phyloP scores from a whole-genome alignment of 345 rosid genomes.

The Salix viminalis region DNA sequence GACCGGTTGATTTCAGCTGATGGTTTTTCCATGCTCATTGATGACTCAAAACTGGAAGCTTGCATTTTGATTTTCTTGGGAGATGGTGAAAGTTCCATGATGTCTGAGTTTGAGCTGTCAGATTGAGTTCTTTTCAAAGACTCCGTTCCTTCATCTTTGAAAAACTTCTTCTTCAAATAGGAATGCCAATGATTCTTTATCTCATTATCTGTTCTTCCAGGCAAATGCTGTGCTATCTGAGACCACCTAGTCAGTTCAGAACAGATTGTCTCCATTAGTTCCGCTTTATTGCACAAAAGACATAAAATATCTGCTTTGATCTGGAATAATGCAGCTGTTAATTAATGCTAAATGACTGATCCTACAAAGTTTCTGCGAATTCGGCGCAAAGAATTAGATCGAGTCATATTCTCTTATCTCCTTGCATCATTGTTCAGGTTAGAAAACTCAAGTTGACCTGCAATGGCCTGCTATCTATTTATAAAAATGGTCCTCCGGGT shows the following conservation, averaged over 20 bases:
- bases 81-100: conserved; percentile 4
- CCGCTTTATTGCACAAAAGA: background rate
- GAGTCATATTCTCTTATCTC: background rate
- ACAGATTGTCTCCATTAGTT: background rate
- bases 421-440: background rate
- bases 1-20: conserved; percentile 15
- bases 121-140: background rate
- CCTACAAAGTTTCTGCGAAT: background rate
- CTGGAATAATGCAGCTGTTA: background rate
- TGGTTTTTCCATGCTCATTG: conserved; percentile 16
- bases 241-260: conserved; percentile 61
- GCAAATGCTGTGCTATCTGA: conserved; percentile 70
- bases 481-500: background rate
- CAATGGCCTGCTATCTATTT: background rate
- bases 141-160: conserved; percentile 40
- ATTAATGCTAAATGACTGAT: background rate
- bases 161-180: conserved; percentile 59
- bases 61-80: conserved; percentile 16
- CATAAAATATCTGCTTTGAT: too few species aligned
- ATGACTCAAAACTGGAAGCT: conserved; percentile 27
- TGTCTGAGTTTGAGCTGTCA: conserved; percentile 11
- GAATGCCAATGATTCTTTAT: conserved; percentile 96
- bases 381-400: background rate
- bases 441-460: background rate
- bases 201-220: conserved; percentile 96